phyloP scores from a whole-genome alignment of 352 stramenopile genomes.

The Blastocystis hominis region DNA sequence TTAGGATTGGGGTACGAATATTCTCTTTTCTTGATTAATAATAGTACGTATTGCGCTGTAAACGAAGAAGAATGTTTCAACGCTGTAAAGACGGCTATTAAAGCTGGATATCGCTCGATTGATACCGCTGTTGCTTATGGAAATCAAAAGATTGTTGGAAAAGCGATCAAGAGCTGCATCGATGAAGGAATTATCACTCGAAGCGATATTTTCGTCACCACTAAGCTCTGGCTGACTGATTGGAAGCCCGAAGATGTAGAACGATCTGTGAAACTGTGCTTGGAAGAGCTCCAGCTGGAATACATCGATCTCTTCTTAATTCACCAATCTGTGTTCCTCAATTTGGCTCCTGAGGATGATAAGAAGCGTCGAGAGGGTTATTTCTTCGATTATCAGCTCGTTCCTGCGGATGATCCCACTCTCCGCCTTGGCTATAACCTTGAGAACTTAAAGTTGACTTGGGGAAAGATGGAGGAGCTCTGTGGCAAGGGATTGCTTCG shows the following conservation, averaged over 20 bases:
- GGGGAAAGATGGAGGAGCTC: conserved; percentile 69
- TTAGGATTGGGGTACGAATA: neutral
- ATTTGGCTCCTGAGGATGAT: conserved; percentile 30
- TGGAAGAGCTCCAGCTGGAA: conserved; percentile 62
- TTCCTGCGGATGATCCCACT: neutral
- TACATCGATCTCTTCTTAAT: conserved; percentile 66
- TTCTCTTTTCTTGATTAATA: neutral
- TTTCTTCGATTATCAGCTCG: neutral
- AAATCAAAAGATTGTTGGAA: conserved; percentile 68
- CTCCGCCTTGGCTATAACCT: neutral
- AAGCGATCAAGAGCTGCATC: conserved; percentile 67
- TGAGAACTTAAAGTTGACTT: conserved; percentile 62
- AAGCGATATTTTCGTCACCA: conserved; percentile 62
- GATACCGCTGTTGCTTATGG: conserved; percentile 72
- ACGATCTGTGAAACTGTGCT: conserved; percentile 47
- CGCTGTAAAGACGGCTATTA: conserved; percentile 54
- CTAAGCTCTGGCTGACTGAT: conserved; percentile 61
- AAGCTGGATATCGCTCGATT: conserved; percentile 67
- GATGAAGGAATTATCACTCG: conserved; percentile 60
- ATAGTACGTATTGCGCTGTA: neutral
- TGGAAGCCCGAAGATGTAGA: conserved; percentile 62
- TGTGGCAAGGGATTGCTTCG: conserved; percentile 51
- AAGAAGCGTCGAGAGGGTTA: conserved; percentile 34
- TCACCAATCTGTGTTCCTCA: conserved; percentile 59
- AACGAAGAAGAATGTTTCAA: conserved; percentile 7